Conservation (phyloP, 148 eudicot genomes). For the Nepenthes gracilis region DNA sequence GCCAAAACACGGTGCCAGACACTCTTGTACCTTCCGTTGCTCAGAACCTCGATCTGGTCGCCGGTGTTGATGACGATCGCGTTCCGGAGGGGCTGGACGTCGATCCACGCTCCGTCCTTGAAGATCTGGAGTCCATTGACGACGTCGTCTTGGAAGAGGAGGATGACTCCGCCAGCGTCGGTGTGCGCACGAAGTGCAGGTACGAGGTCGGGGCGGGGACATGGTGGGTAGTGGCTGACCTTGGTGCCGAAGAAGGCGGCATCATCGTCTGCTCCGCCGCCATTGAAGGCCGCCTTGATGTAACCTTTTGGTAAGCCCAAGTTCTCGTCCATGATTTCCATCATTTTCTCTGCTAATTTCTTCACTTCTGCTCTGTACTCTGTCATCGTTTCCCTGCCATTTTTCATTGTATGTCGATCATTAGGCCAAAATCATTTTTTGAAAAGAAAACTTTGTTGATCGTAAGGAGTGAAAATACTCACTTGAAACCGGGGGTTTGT, state of each 20-base stretch:
- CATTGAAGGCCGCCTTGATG: conserved; percentile 66
- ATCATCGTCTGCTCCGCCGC: conserved; percentile 15
- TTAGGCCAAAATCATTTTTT: no score
- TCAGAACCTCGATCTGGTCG: conserved; percentile 83
- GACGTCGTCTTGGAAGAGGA: conserved; percentile 79
- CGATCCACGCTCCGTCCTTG: conserved; percentile 66
- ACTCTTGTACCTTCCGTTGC: conserved; percentile 87
- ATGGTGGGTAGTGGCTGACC: conserved; percentile 92
- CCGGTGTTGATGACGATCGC: conserved; percentile 68
- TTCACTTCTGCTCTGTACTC: conserved; percentile 62
- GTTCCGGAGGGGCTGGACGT: conserved; percentile 66
- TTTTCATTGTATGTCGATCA: background rate
- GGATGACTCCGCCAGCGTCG: conserved; percentile 85
- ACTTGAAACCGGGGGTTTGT: conserved; percentile 62
- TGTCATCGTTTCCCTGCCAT: conserved; percentile 71
- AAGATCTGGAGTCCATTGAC: conserved; percentile 67
- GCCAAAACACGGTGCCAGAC: conserved; percentile 81
- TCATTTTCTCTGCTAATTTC: conserved; percentile 52
- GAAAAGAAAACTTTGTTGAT: no score
- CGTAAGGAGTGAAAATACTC: conserved; percentile 2
- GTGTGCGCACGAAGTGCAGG: conserved; percentile 80
- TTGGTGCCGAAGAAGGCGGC: conserved; percentile 88
- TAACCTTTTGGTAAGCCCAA: conserved; percentile 65
- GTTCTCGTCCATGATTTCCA: conserved; percentile 91
- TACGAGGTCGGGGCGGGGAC: conserved; percentile 66